Base-by-base conservation (phyloP, 106 monocot species). In the Dactylorhiza incarnata region DNA sequence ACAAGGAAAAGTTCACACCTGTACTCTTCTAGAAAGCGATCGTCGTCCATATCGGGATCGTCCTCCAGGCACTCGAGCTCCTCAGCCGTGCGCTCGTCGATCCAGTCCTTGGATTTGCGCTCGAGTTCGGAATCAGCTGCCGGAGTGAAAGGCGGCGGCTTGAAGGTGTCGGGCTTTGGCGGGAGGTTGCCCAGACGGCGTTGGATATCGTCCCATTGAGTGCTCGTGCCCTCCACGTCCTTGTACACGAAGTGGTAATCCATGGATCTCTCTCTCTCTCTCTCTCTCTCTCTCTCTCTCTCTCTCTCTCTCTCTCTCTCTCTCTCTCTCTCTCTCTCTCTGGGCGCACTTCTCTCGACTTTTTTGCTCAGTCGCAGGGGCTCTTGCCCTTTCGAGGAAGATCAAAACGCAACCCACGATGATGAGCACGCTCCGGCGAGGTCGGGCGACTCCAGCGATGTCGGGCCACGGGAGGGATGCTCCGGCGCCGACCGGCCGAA, bases 121-220 rank as follows among this genome's bases (percentile, higher is more conserved):
- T 50, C 52, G 71, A 77, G 78, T 45, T 82, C 86, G 62, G 71
- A 77, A 47, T 93, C 96, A 16, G 85, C 89, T 37, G 83, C 77
- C 45, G 96, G 91, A 37, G 73, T 45, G 78, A 89, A 93, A 13
- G 89, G 79, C 3, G 90, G 75, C 45, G 93, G 93, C 72, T 93
- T 99, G 87, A 91, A 99, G 37, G 89, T 75, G 3, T 77, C 84
- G 17, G 94, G 91, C 52, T 99, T 94, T 10, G 97, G 89, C 1
- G 97, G 97, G 43, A 99, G 89, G 76, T 94, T 92, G 25, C 99
- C 99, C 44, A 92, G 84, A 56, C 81, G 80, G 19, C 97, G 80
- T 83, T 99, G 97, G 72, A 99, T 87, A 84, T 99, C 97, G 86
- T 92, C 99, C 99, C 99, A 99, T 84, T 92, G 70, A 5, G 99